These are phyloP conservation scores for Pinguiococcus pyrenoidosus DNA, from an alignment of 108 stramenopile species.

Conservation along the genomic window DNA sequence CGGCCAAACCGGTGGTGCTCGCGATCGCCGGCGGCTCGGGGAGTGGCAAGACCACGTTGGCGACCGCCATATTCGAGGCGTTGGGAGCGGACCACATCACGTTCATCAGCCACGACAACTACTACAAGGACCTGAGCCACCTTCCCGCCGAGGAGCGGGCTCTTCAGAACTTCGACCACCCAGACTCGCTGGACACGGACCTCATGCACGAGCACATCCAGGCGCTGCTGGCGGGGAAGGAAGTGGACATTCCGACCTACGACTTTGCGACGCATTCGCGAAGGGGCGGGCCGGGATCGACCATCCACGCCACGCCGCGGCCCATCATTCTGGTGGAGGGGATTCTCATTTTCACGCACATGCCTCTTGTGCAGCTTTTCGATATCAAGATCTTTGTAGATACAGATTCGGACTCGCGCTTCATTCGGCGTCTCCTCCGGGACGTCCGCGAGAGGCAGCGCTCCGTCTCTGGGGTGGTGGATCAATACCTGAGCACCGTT, in stretches of 20 bases:
- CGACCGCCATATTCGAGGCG: constrained; percentile 48
- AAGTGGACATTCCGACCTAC: constrained; percentile 63
- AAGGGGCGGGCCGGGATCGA: too few species aligned
- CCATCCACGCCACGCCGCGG: constrained; percentile 22
- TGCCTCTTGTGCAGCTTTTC: constrained; percentile 49
- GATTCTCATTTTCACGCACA: constrained; percentile 69
- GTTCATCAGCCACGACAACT: constrained; percentile 55
- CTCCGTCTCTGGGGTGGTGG: constrained; percentile 54
- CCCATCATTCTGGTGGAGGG: constrained; percentile 74
- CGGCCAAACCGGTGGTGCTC: constrained; percentile 23
- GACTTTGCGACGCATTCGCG: constrained; percentile 72
- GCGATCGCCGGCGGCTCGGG: constrained; percentile 38
- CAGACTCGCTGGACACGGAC: constrained; percentile 73
- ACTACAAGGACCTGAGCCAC: constrained; percentile 58
- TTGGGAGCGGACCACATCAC: constrained; percentile 53
- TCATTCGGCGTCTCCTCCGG: constrained; percentile 62
- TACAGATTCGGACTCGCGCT: constrained; percentile 61
- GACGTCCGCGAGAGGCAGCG: constrained; percentile 68
- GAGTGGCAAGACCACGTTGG: constrained; percentile 59
- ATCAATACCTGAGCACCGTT: constrained; percentile 67
- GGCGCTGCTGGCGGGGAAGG: constrained; percentile 47
- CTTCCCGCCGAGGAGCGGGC: constrained; percentile 53
- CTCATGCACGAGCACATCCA: constrained; percentile 61
- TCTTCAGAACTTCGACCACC: constrained; percentile 81
- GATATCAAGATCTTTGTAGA: constrained; percentile 87